Conservation (phyloP, 805 yeast genomes). For the Wickerhamomyces sydowiorum region DNA sequence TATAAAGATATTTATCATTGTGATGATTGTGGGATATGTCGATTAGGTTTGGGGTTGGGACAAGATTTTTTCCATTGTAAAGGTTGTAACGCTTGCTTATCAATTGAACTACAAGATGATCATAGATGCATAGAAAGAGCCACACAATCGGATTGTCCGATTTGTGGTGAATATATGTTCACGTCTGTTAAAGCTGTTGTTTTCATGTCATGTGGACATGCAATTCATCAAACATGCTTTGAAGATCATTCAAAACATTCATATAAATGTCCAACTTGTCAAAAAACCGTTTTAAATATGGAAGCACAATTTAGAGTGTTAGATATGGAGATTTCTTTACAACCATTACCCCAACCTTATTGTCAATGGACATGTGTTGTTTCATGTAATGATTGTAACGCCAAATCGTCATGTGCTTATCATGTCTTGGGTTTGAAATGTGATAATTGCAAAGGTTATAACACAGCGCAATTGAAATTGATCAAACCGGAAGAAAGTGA, state of each 20-base stretch:
- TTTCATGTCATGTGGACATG: slow-evolving; percentile 92
- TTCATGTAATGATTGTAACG: slow-evolving; percentile 83
- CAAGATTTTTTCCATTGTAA: slow-evolving; percentile 90
- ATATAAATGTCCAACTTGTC: slow-evolving; percentile 89
- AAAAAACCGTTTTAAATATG: slow-evolving; percentile 78
- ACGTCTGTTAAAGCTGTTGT: slow-evolving; percentile 78
- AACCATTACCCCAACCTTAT: slow-evolving; percentile 78
- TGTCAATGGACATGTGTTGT: slow-evolving; percentile 69
- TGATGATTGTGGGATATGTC: slow-evolving; percentile 87
- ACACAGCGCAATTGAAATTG: slow-evolving; percentile 68
- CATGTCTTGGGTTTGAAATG: slow-evolving; percentile 87
- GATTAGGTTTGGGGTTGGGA: slow-evolving; percentile 83
- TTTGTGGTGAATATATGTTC: slow-evolving; percentile 87
- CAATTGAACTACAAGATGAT: slow-evolving; percentile 67
- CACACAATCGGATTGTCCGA: slow-evolving; percentile 88
- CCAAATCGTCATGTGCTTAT: slow-evolving; percentile 67
- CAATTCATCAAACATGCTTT: slow-evolving; percentile 83
- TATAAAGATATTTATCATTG: slow-evolving; percentile 86
- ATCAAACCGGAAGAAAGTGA: slow-evolving; percentile 59
- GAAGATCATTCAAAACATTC: slow-evolving; percentile 76
- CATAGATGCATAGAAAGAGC: slow-evolving; percentile 85
- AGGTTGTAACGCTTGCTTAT: slow-evolving; percentile 82
- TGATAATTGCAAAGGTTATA: slow-evolving; percentile 81
- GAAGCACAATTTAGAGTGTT: slow-evolving; percentile 82
- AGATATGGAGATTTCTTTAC: slow-evolving; percentile 75